These are phyloP conservation scores for Trametes polyzona DNA, from an alignment of 1,284 basidiomycete genomes.

Conservation along the genomic window DNA sequence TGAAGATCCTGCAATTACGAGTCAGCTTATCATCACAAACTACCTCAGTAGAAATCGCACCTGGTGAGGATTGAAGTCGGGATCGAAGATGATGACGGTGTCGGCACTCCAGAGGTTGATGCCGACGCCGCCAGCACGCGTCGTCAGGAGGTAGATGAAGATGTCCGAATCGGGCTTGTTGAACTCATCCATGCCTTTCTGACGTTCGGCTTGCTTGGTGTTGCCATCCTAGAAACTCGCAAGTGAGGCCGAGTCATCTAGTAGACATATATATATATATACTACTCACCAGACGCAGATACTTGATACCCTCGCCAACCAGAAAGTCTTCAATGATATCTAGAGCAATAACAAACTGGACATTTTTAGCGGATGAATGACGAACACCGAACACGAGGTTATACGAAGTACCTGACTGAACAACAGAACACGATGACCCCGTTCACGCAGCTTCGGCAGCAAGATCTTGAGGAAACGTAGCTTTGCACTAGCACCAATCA, in stretches of 20 bases:
- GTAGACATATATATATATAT: background rate
- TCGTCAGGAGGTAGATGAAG: conserved; percentile 92
- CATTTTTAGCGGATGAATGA: background rate
- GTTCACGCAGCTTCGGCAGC: conserved; percentile 85
- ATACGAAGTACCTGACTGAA: conserved; percentile 96
- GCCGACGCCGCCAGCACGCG: conserved; percentile 94
- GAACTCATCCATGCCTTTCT: conserved; percentile 94
- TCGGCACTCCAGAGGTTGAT: conserved; percentile 92
- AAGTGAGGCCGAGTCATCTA: background rate
- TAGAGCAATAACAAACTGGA: conserved; percentile 90
- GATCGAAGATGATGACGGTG: conserved; percentile 91
- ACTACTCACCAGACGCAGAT: conserved; percentile 78
- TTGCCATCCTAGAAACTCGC: conserved; percentile 77
- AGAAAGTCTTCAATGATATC: conserved; percentile 95
- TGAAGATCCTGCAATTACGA: conserved; percentile 60
- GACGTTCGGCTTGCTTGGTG: conserved; percentile 85
- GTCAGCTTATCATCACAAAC: background rate
- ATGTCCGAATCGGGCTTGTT: conserved; percentile 86
- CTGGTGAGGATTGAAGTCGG: conserved; percentile 95
- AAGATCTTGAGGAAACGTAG: conserved; percentile 82
- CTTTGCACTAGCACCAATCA: conserved; percentile 89
- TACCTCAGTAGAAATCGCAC: conserved; percentile 39
- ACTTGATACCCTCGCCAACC: conserved; percentile 87
- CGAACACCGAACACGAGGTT: conserved; percentile 1
- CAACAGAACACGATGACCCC: conserved; percentile 92